Percentiles rank a stretch among this genome's conserved stretches.
phyloP scores from a whole-genome alignment of 768 basidiomycete genomes.

The Cyathus striatus region DNA sequence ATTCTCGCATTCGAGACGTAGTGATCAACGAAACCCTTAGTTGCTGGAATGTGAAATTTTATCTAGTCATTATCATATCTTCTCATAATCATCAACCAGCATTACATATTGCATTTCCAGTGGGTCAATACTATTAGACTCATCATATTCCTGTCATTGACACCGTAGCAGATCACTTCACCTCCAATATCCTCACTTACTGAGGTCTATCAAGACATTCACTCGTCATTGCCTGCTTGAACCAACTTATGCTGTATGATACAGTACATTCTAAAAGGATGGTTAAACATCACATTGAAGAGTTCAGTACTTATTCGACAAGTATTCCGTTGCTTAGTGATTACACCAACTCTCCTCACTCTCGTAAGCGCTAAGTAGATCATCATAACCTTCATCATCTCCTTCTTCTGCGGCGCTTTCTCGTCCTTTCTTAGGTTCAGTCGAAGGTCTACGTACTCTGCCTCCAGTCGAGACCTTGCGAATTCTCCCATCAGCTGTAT shows the following conservation, averaged over 20 bases:
- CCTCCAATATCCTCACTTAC: constrained; percentile 60
- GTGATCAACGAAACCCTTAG: constrained; percentile 71
- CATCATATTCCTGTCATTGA: too few species aligned
- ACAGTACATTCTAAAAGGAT: too few species aligned
- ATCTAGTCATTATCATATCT: too few species aligned
- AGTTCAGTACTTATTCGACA: too few species aligned
- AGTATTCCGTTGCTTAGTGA: too few species aligned
- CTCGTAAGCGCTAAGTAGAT: constrained; percentile 76
- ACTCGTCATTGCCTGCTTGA: constrained; percentile 31
- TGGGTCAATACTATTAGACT: too few species aligned
- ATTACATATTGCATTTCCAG: too few species aligned
- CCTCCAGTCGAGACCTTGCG: constrained; percentile 41
- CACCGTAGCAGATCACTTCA: constrained; percentile 64
- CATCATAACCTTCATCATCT: constrained; percentile 74
- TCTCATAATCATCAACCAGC: too few species aligned
- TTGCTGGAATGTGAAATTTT: constrained; percentile 71
- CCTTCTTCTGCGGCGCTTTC: constrained; percentile 74
- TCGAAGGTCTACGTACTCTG: constrained; percentile 43
- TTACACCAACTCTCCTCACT: constrained; percentile 67
- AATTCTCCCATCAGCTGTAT: constrained; percentile 25
- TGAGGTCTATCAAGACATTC: constrained; percentile 57
- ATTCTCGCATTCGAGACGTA: constrained; percentile 48
- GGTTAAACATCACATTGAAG: too few species aligned
- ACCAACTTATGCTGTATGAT: too few species aligned
- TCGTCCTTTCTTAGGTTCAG: constrained; percentile 35